A percentile compares a stretch with the other conserved stretches of the same genome.
Evolutionary conservation across 2,329 filamentous ascomycete genomes (phyloP).

Genomic region (Lachnellula cervina): DNA sequence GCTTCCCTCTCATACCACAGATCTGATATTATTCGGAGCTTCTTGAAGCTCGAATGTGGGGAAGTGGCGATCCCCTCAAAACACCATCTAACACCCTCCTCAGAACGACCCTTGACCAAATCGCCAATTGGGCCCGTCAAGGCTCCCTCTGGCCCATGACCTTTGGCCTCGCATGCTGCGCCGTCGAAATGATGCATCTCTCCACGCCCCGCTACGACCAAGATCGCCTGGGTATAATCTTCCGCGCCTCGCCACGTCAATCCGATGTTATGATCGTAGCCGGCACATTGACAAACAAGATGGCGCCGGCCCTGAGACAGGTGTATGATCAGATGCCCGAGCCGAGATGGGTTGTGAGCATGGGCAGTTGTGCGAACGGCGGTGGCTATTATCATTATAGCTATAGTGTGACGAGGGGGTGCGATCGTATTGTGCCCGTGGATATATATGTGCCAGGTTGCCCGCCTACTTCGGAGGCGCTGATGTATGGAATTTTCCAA

Average conservation of each 20-base stretch:
- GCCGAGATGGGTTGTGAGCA: slow-evolving; percentile 77
- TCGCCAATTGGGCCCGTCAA: slow-evolving; percentile 81
- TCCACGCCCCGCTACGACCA: slow-evolving; percentile 87
- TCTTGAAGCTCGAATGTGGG: not conserved
- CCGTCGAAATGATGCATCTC: slow-evolving; percentile 88
- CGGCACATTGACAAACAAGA: slow-evolving; percentile 91
- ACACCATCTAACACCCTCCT: slow-evolving; percentile 4
- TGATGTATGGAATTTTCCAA: slow-evolving; percentile 66
- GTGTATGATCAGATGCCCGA: slow-evolving; percentile 97
- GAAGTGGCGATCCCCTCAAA: not conserved
- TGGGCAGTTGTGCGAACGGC: slow-evolving; percentile 81
- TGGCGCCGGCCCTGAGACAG: slow-evolving; percentile 84
- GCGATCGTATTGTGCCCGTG: slow-evolving; percentile 72
- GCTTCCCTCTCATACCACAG: not conserved
- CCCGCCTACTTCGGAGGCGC: slow-evolving; percentile 56
- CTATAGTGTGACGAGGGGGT: slow-evolving; percentile 71
- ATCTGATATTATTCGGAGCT: not conserved
- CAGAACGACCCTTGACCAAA: slow-evolving; percentile 72
- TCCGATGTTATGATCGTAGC: slow-evolving; percentile 93
- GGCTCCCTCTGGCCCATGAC: slow-evolving; percentile 85
- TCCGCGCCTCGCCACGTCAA: slow-evolving; percentile 81
- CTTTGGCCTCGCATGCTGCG: slow-evolving; percentile 84
- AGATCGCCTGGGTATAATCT: slow-evolving; percentile 84
- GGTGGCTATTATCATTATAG: slow-evolving; percentile 86
- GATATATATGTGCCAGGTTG: slow-evolving; percentile 78